A percentile compares a stretch with the other conserved stretches of the same genome.
These are phyloP conservation scores for Dothideomycetes sp. DNA, from an alignment of 2,329 filamentous ascomycete species.

Conservation along the genomic window DNA sequence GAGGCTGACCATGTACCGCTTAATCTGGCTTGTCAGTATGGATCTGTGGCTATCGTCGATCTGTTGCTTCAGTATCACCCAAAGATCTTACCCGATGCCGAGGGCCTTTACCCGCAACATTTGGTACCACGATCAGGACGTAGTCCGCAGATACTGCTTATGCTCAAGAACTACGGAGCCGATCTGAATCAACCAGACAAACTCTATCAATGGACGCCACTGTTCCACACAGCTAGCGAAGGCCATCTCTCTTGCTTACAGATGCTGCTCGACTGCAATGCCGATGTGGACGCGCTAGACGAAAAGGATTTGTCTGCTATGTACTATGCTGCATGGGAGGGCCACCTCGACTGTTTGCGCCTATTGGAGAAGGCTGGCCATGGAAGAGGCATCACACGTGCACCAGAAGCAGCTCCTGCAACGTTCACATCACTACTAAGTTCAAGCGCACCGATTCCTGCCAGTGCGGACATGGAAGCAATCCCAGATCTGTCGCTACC, in stretches of 20 bases:
- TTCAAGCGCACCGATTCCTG: slow-evolving; percentile 35
- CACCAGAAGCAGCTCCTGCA: slow-evolving; percentile 29
- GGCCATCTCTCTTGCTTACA: slow-evolving; percentile 84
- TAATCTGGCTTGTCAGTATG: slow-evolving; percentile 91
- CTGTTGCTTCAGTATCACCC: slow-evolving; percentile 74
- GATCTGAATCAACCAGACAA: slow-evolving; percentile 91
- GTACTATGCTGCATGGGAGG: slow-evolving; percentile 99
- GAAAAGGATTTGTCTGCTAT: slow-evolving; percentile 90
- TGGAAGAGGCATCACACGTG: slow-evolving; percentile 26
- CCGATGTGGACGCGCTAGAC: slow-evolving; percentile 69
- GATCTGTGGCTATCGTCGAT: slow-evolving; percentile 73
- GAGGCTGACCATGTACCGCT: slow-evolving; percentile 89
- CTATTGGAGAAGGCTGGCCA: slow-evolving; percentile 55
- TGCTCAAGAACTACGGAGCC: slow-evolving; percentile 77
- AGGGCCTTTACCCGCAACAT: slow-evolving; percentile 95
- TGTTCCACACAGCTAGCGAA: slow-evolving; percentile 94
- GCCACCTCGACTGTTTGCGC: slow-evolving; percentile 88
- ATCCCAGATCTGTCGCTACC: slow-evolving; percentile 89
- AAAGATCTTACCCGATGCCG: slow-evolving; percentile 81
- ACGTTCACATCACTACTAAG: slow-evolving; percentile 19
- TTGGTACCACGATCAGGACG: slow-evolving; percentile 84
- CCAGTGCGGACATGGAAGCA: slow-evolving; percentile 68
- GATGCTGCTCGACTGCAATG: slow-evolving; percentile 69
- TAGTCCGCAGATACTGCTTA: slow-evolving; percentile 65
- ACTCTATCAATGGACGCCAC: slow-evolving; percentile 91